Base-by-base conservation (phyloP, 1,284 basidiomycete species). In the Coniophora puteana region DNA sequence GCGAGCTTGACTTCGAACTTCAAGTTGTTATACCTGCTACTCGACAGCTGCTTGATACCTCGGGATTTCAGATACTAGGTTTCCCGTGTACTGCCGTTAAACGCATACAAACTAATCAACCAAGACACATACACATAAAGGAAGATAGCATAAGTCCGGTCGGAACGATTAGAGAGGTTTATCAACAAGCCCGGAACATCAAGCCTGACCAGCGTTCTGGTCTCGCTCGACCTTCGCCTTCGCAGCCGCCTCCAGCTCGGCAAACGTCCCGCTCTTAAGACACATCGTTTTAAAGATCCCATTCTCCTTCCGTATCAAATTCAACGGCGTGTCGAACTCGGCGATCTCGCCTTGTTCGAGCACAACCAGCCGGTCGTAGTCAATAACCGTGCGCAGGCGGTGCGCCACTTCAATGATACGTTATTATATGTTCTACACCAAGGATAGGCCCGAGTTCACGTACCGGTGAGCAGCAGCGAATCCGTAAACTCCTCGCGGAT, bases 311-410 rank as follows among this genome's bases (percentile, higher is more conserved):
- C 67, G 58, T 17, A 82, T 68, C 36, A 82, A 58, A 36, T 70
- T 74, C 52, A 65, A 66, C 3, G 80, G 80, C 4, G 77, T 76
- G 50, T 80, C 80, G 45, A 74, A 76, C 55, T 83, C 80, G 12
- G 62, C 68, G n/a, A 80, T 61, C 58, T 67, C 63, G 54, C 93
- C 92, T 49, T 89, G 81, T 51, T 89, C 81, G 4, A 96, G 69
- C 1, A 94, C 83, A 31, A 95, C 71, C 24, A 94, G 66, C 2
- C 87, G 71, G 57, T 93, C 89, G 53, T 90, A 92, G 54, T 84
- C 81, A 52, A 84, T 82, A 32, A 86, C 74, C 0, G 85, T 87
- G 17, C 75, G 72, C 35, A 89, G 62, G 25, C 86, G 76, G 65
- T 90, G 86, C 0, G 80, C 80, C 40, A 83, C 78, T 76, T 45